A percentile compares a stretch with the other conserved stretches of the same genome.
Evolutionary conservation across 2,329 filamentous ascomycete genomes (phyloP).

Genomic region (Didymella pomorum): DNA sequence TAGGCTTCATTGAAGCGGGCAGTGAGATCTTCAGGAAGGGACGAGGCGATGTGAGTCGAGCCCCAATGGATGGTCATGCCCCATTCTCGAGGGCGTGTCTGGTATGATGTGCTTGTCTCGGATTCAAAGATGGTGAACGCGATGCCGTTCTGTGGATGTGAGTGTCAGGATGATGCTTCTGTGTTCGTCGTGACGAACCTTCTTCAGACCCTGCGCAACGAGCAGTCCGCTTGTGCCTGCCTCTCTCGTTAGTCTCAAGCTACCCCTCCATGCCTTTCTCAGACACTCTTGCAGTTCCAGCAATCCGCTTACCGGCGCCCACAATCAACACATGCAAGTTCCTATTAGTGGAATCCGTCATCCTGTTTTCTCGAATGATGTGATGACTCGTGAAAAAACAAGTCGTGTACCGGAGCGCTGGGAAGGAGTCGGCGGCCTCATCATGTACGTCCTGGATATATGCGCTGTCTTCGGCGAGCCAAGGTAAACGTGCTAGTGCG

Average conservation of each 20-base stretch:
- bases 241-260: conserved; percentile 9
- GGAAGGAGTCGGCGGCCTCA: conserved; percentile 7
- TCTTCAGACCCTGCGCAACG: conserved; percentile 25
- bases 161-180: conserved; percentile 11
- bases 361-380: conserved; percentile 6
- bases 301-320: conserved; percentile 24
- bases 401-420: conserved; percentile 6
- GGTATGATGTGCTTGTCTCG: conserved; percentile 23
- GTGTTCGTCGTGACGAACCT: conserved; percentile 16
- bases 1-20: conserved; percentile 36
- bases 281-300: conserved; percentile 13
- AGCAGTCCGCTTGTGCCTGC: conserved; percentile 26
- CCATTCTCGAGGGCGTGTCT: conserved; percentile 37
- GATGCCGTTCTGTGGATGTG: conserved; percentile 13
- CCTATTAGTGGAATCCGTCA: conserved; percentile 9
- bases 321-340: conserved; percentile 24
- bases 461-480: background rate
- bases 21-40: conserved; percentile 28
- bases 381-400: background rate
- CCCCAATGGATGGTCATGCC: conserved; percentile 41
- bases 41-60: conserved; percentile 27
- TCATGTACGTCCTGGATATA: conserved; percentile 2
- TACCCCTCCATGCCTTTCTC: conserved; percentile 19
- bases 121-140: conserved; percentile 28
- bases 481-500: conserved; percentile 4